These are phyloP conservation scores for Phellopilus nigrolimitatus DNA, from an alignment of 1,284 basidiomycete species.

Conservation along the genomic window DNA sequence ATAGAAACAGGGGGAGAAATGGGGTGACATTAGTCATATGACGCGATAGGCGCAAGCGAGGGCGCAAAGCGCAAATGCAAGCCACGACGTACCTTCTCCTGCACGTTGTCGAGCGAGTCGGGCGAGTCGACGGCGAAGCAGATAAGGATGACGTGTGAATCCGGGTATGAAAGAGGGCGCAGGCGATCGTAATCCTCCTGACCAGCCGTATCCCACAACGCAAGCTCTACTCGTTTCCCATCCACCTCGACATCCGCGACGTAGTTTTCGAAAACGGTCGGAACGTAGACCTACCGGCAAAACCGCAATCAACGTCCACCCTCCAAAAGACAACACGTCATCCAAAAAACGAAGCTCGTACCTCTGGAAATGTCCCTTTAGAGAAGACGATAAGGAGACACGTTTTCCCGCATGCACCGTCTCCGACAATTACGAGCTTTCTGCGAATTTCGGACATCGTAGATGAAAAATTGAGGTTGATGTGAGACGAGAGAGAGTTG, in stretches of 20 bases:
- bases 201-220: conserved; percentile 94
- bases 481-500: too few species aligned
- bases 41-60: not conserved
- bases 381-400: conserved; percentile 84
- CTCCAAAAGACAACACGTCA: conserved; percentile 2
- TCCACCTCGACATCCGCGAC: conserved; percentile 89
- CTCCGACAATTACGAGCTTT: conserved; percentile 78
- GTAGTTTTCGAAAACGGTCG: conserved; percentile 91
- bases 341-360: conserved; percentile 32
- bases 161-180: conserved; percentile 86
- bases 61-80: not conserved
- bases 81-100: conserved; percentile 90
- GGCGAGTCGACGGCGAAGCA: conserved; percentile 93
- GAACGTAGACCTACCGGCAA: conserved; percentile 75
- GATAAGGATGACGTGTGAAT: conserved; percentile 91
- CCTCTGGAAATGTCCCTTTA: conserved; percentile 93
- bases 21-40: conserved; percentile 3
- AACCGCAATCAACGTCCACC: not conserved
- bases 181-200: conserved; percentile 91
- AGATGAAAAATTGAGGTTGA: not conserved
- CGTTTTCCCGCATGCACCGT: conserved; percentile 85
- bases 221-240: conserved; percentile 88
- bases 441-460: conserved; percentile 46
- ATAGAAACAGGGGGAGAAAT: conserved; percentile 1
- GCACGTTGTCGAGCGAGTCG: conserved; percentile 90